Conservation (phyloP, 169 alveolate genomes). For the Eimeria acervulina region DNA sequence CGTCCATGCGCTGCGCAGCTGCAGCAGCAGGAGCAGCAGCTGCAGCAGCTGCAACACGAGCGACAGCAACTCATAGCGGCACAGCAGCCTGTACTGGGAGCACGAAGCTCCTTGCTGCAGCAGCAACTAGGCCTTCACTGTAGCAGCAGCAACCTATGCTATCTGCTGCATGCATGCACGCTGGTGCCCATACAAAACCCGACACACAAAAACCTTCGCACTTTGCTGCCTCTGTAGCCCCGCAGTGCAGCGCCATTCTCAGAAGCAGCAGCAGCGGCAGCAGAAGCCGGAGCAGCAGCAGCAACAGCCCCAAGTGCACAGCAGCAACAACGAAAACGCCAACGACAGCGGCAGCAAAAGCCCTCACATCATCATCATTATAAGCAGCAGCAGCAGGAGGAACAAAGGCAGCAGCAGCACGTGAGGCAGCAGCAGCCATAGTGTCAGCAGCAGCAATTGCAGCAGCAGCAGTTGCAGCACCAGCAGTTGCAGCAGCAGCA, state of each 20-base stretch:
- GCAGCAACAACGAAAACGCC: background rate
- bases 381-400: conserved; percentile 14
- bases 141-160: background rate
- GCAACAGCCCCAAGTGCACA: no score
- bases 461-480: background rate
- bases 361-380: no score
- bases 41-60: conserved; percentile 11
- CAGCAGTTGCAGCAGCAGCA: background rate
- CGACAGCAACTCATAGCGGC: background rate
- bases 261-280: background rate
- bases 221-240: background rate
- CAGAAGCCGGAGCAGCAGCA: background rate
- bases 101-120: background rate
- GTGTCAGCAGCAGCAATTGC: background rate
- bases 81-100: background rate
- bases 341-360: background rate
- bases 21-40: background rate
- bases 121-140: background rate
- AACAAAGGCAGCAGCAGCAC: background rate
- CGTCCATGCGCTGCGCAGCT: background rate
- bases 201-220: background rate
- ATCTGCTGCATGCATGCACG: background rate
- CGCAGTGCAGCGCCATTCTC: background rate
- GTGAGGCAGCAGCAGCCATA: background rate
- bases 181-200: background rate